Percentiles rank a stretch among this genome's conserved stretches.
Conservation (phyloP, 2,329 filamentous ascomycete genomes). For the Phoma sp. region DNA sequence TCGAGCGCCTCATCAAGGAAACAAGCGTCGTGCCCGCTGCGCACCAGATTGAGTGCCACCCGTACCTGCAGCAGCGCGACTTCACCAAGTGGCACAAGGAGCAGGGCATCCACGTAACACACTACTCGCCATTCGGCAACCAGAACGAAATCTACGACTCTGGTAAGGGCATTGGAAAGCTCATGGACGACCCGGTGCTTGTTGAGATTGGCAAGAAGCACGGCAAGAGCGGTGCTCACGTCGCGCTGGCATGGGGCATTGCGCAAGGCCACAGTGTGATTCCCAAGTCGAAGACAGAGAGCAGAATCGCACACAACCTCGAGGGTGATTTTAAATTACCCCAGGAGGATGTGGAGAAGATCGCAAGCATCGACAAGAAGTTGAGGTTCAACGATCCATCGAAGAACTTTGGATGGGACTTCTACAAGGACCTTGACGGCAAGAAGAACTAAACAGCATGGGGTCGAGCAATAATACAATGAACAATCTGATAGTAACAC, state of each 20-base stretch:
- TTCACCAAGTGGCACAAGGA: conserved; percentile 37
- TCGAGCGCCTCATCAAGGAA: conserved; percentile 61
- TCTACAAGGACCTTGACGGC: conserved; percentile 65
- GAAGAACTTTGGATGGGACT: conserved; percentile 61
- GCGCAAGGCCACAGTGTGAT: conserved; percentile 58
- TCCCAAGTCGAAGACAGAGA: conserved; percentile 43
- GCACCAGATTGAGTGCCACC: conserved; percentile 43
- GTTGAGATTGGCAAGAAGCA: conserved; percentile 69
- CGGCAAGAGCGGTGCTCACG: conserved; percentile 76
- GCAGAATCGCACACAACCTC: conserved; percentile 38
- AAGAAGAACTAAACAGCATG: conserved; percentile 21
- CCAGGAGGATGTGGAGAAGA: conserved; percentile 70
- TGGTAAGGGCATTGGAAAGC: conserved; percentile 37
- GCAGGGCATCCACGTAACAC: conserved; percentile 41
- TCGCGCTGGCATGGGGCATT: conserved; percentile 86
- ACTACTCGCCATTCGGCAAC: conserved; percentile 45
- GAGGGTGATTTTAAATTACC: conserved; percentile 73
- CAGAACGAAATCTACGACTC: conserved; percentile 42
- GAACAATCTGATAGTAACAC: neutral
- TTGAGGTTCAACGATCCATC: conserved; percentile 67
- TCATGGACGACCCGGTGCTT: conserved; percentile 64
- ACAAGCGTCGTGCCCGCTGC: conserved; percentile 36
- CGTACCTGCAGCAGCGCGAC: conserved; percentile 35
- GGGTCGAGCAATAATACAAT: neutral
- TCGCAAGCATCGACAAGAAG: conserved; percentile 66